Percentiles rank a stretch among this genome's conserved stretches.
phyloP scores from a whole-genome alignment of 176 grass and related monocot species.

The Hsuehochloa calcarea region DNA sequence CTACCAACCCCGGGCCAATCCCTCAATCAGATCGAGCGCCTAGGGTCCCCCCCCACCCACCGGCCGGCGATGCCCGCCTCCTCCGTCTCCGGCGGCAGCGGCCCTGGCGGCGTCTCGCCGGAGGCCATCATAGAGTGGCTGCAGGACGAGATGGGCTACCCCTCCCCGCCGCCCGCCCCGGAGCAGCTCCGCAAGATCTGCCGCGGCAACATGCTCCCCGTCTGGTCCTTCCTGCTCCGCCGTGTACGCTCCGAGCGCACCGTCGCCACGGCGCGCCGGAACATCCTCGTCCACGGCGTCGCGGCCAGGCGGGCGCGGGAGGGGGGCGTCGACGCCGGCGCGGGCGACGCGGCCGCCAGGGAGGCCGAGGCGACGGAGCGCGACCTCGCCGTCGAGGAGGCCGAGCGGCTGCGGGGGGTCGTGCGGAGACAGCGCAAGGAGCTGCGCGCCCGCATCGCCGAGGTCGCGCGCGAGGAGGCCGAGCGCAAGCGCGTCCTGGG shows the following conservation, averaged over 20 bases:
- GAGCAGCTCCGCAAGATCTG: constrained; percentile 99
- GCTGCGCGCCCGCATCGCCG: constrained; percentile 69
- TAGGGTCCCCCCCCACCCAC: constrained; percentile 31
- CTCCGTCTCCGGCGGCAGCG: constrained; percentile 54
- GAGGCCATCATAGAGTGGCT: constrained; percentile 97
- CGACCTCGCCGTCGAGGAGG: constrained; percentile 86
- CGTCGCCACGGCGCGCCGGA: constrained; percentile 70
- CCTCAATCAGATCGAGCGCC: constrained; percentile 25
- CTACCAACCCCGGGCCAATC: constrained; percentile 12
- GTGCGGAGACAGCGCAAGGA: constrained; percentile 94
- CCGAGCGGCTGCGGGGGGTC: constrained; percentile 77
- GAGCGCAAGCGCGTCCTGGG: constrained; percentile 82
- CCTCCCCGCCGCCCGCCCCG: constrained; percentile 62
- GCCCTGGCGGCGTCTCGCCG: constrained; percentile 59
- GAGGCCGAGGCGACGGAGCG: constrained; percentile 84
- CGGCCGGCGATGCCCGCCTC: constrained; percentile 53
- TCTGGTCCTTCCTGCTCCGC: constrained; percentile 91
- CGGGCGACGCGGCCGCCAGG: constrained; percentile 50
- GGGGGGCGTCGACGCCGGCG: constrained; percentile 32
- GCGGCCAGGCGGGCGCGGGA: constrained; percentile 61
- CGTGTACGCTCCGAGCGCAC: constrained; percentile 93
- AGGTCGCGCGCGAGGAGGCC: constrained; percentile 82
- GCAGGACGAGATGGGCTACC: constrained; percentile 97
- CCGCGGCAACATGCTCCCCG: constrained; percentile 96
- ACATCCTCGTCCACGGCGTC: constrained; percentile 92